Conservation (phyloP, 768 basidiomycete species). For the Podaxis sp. region DNA sequence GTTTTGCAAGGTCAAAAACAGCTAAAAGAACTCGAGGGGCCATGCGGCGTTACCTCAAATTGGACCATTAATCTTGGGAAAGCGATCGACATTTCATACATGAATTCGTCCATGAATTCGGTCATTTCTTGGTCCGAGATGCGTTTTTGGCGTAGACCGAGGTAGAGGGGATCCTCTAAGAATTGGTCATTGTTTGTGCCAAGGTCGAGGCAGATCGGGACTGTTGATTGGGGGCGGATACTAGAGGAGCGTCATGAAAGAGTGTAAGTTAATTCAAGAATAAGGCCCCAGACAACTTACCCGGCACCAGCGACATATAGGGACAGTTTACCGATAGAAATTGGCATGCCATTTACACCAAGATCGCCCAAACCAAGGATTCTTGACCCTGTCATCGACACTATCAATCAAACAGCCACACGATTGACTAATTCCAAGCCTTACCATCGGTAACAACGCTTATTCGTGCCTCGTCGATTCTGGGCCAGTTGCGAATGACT, state of each 20-base stretch:
- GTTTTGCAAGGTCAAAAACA: not conserved
- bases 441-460: slow-evolving; percentile 89
- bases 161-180: slow-evolving; percentile 86
- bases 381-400: slow-evolving; percentile 57
- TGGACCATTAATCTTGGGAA: slow-evolving; percentile 87
- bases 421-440: not conserved
- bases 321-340: slow-evolving; percentile 90
- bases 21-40: not conserved
- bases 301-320: slow-evolving; percentile 90
- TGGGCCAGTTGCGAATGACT: slow-evolving; percentile 75
- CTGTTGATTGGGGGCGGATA: slow-evolving; percentile 72
- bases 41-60: slow-evolving; percentile 57
- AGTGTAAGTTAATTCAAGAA: not conserved
- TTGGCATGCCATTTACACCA: slow-evolving; percentile 83
- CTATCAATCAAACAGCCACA: slow-evolving; percentile 24
- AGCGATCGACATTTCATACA: slow-evolving; percentile 70
- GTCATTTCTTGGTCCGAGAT: slow-evolving; percentile 63
- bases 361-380: slow-evolving; percentile 89
- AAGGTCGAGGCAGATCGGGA: slow-evolving; percentile 85
- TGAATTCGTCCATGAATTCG: slow-evolving; percentile 92
- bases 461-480: slow-evolving; percentile 75
- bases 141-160: slow-evolving; percentile 77
- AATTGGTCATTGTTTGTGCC: slow-evolving; percentile 84
- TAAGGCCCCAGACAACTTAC: slow-evolving; percentile 37
- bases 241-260: slow-evolving; percentile 31